Conservation (phyloP, 345 rosid species). For the Litchi chinensis region DNA sequence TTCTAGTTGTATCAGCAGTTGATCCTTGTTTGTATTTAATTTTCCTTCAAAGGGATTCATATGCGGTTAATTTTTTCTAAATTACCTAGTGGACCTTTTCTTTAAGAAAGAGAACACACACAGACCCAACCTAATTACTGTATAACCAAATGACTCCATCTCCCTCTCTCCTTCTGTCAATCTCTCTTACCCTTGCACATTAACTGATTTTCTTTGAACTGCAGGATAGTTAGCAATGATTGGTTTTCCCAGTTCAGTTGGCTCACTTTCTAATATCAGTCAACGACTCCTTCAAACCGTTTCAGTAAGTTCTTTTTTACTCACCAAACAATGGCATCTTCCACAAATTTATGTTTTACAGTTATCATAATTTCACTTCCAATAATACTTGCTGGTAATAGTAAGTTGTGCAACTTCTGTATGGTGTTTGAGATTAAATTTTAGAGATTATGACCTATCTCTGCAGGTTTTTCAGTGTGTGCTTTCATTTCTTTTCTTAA, state of each 20-base stretch:
- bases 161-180: background rate
- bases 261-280: conserved; percentile 11
- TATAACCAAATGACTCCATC: background rate
- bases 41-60: no score
- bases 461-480: background rate
- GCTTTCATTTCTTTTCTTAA: background rate
- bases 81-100: no score
- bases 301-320: background rate
- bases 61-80: no score
- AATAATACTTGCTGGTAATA: background rate
- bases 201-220: background rate
- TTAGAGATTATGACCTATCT: background rate
- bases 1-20: no score
- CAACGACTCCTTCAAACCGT: conserved; percentile 14
- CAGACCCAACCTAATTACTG: no score
- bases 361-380: background rate
- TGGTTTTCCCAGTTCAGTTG: conserved; percentile 10
- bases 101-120: no score
- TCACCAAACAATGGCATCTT: background rate
- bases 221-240: conserved; percentile 4
- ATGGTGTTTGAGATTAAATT: background rate
- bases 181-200: background rate
- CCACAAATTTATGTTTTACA: background rate
- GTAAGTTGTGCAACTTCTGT: background rate
- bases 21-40: no score